phyloP scores from a whole-genome alignment of 2,329 filamentous ascomycete species.

The Alternaria sp. region DNA sequence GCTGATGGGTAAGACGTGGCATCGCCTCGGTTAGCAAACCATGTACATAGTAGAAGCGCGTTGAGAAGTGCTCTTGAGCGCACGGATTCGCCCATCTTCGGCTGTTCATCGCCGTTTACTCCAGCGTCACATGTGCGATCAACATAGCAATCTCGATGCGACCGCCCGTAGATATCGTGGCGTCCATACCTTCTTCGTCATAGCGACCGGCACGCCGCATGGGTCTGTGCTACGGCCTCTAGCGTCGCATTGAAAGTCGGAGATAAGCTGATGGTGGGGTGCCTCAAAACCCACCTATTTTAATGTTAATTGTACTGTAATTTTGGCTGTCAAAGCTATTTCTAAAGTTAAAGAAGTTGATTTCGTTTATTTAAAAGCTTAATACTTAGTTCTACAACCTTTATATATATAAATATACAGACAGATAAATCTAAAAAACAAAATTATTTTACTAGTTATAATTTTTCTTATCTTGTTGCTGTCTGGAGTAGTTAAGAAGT shows the following conservation, averaged over 20 bases:
- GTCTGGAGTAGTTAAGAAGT: neutral
- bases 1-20: slow-evolving; percentile 1
- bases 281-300: no score
- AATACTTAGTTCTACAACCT: no score
- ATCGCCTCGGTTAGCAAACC: neutral
- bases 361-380: no score
- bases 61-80: neutral
- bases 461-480: no score
- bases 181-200: slow-evolving; percentile 17
- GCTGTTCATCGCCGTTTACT: neutral
- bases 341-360: no score
- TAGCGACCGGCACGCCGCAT: slow-evolving; percentile 14
- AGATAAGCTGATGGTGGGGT: no score
- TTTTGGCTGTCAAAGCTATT: no score
- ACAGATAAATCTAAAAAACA: no score
- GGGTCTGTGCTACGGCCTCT: neutral
- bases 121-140: neutral
- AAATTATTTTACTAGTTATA: no score
- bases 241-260: no score
- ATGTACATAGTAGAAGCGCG: neutral
- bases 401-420: no score
- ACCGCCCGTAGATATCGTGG: slow-evolving; percentile 7
- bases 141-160: slow-evolving; percentile 4
- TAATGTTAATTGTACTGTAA: no score
- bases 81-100: neutral